Evolutionary conservation across 345 rosid species (phyloP), one percentile per base, ranked within the genome.

Genomic region (Salix purpurea): DNA sequence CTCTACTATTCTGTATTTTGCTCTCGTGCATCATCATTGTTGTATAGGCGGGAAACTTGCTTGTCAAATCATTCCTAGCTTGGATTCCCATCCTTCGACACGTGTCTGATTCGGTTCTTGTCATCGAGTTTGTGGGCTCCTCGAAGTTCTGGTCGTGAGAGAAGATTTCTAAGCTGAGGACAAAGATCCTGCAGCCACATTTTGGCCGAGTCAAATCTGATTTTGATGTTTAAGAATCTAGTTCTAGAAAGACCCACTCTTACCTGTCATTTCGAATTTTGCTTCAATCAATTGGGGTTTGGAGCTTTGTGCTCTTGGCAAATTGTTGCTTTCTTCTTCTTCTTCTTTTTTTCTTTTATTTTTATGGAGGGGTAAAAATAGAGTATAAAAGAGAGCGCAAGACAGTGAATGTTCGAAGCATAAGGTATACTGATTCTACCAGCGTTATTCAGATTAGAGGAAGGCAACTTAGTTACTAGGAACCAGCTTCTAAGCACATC

Each of bases 171-270:
- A 34, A 78, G 69, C 65, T 73, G 42, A 58, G 77, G 85, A 85
- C 85, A 82, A 71, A 70, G 69, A 76, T 68, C 61, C 82, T 66
- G 32, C 62, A 74, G 62, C 84, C 83, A 56, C 78, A 40, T 58
- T 64, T 77, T 26, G 42, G 71, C 60, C 67, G 23, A 6, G 48
- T 44, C 13, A 60, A 65, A 78, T 60, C 54, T 78, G 70, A 60
- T 44, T 70, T 50, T 76, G 76, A 70, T 73, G 72, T 52, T 46
- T 46, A 18, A 14, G 62, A 54, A 56, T 60, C 23, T 70, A 65
- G 62, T 54, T 39, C 62, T 16, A 50, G 50, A 39, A 39, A 46
- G 48, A 65, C 48, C 56, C 61, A 24, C 30, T 23, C 11, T 46
- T 15, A 39, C 40, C 67, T 61, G 74, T 72, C 72, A 46, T 67